Evolutionary conservation across 2,329 filamentous ascomycete species (phyloP).

Genomic region (Parascedosporium putredinis): DNA sequence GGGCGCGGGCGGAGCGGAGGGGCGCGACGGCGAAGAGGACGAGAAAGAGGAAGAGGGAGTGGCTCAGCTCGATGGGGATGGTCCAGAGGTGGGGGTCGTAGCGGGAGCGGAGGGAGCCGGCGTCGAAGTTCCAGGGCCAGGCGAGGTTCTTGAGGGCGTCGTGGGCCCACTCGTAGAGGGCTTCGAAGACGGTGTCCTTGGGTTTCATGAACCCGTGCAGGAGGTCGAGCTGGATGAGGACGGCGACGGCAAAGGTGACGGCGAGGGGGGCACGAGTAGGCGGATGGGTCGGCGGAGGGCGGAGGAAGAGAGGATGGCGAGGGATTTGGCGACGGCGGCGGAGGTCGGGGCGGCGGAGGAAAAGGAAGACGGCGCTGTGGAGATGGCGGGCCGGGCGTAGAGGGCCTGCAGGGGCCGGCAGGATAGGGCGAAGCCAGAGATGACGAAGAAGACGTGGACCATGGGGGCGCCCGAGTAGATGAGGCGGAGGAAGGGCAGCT

Average conservation of each 20-base stretch:
- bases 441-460: constrained; percentile 52
- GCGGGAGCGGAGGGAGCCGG: constrained; percentile 14
- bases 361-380: constrained; percentile 39
- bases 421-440: constrained; percentile 50
- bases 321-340: constrained; percentile 29
- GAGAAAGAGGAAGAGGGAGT: constrained; percentile 47
- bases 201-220: constrained; percentile 36
- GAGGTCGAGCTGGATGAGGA: constrained; percentile 34
- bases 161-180: constrained; percentile 34
- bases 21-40: constrained; percentile 38
- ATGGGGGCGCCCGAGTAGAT: constrained; percentile 45
- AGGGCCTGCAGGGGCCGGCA: constrained; percentile 40
- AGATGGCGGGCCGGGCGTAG: constrained; percentile 31
- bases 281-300: constrained; percentile 41
- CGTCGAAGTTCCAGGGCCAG: constrained; percentile 14
- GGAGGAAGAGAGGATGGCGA: constrained; percentile 36
- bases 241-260: constrained; percentile 37
- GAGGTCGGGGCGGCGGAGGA: constrained; percentile 38
- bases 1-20: constrained; percentile 26
- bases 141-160: constrained; percentile 16
- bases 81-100: constrained; percentile 54
- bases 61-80: constrained; percentile 50
- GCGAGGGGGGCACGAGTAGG: constrained; percentile 40
- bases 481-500: constrained; percentile 43
- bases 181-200: constrained; percentile 25